Base-by-base conservation (phyloP, 2,329 filamentous ascomycete genomes). In the Botrytis tulipae region DNA sequence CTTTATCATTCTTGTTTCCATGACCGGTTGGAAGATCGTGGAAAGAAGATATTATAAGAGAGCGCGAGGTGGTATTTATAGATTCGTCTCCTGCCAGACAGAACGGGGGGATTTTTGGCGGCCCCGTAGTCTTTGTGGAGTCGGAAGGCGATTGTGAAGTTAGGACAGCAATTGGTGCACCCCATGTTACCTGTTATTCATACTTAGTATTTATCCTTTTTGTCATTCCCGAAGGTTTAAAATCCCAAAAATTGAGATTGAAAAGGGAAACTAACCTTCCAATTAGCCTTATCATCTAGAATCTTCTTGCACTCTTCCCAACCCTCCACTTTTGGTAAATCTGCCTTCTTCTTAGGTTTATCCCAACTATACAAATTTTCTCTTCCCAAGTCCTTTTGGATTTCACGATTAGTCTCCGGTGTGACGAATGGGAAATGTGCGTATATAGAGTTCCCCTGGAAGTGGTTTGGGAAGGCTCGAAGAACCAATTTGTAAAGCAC, bases 401-500 rank as follows among this genome's bases (percentile, higher is more conserved):
- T 93, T 77, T 88, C 89, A 73, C 86, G 83, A 81, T 93, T 95
- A 80, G 94, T 92, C 0, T 85, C 84, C 0, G 93, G 92, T 2
- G 91, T 90, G 1, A 87, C 89, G 79, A 90, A 87, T 65, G 76
- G 74, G 25, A 71, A 29, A 80, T 95, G 92, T 0, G 91, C 92
- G 75, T 95, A 96, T 70, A 94, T 89, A 0, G 91, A 93, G 83
- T 95, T 90, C 29, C 86, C 82, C 79, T 87, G 88, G 85, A 94
- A 95, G 83, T 93, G 90, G 76, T 92, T 86, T 1, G 93, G 93
- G 85, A 96, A 93, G 0, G 92, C 92, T 12, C 91, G 87, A 51
- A 92, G 84, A 80, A 94, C 91, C 37, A 97, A 86, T 84, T 95
- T 95, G 85, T 94, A 94, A 83, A 95, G 93, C 25, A 93, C 88